These are phyloP conservation scores for Huntiella abstrusa DNA, from an alignment of 2,329 filamentous ascomycete species.

Conservation along the genomic window DNA sequence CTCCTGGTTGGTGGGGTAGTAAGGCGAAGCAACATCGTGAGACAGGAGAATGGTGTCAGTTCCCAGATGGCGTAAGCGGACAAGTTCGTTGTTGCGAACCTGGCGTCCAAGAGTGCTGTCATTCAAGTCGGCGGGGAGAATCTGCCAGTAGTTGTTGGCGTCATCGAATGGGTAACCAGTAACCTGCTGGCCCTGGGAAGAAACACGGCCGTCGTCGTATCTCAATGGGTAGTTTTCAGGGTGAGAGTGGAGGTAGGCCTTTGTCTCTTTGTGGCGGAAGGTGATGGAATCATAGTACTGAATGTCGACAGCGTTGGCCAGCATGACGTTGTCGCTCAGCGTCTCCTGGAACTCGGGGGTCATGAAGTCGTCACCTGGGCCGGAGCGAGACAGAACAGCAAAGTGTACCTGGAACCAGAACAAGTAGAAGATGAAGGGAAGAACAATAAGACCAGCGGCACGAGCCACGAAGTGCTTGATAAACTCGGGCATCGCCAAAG, in stretches of 20 bases:
- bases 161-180: slow-evolving; percentile 97
- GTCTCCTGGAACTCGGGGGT: slow-evolving; percentile 96
- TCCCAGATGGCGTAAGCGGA: slow-evolving; percentile 70
- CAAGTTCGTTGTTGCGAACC: slow-evolving; percentile 67
- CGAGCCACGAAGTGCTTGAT: slow-evolving; percentile 80
- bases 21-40: slow-evolving; percentile 93
- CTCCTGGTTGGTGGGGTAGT: slow-evolving; percentile 93
- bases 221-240: slow-evolving; percentile 73
- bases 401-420: slow-evolving; percentile 99
- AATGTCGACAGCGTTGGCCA: slow-evolving; percentile 66
- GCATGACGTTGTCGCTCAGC: slow-evolving; percentile 83
- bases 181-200: slow-evolving; percentile 92
- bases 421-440: slow-evolving; percentile 93
- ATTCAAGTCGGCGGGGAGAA: slow-evolving; percentile 49
- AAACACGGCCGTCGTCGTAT: slow-evolving; percentile 94
- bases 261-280: slow-evolving; percentile 92
- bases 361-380: slow-evolving; percentile 97
- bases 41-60: slow-evolving; percentile 78
- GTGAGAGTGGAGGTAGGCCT: slow-evolving; percentile 89
- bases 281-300: slow-evolving; percentile 80
- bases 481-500: slow-evolving; percentile 63
- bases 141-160: slow-evolving; percentile 97
- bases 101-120: slow-evolving; percentile 29
- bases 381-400: slow-evolving; percentile 67
- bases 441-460: slow-evolving; percentile 64